Conservation (phyloP, 2,329 filamentous ascomycete species). For the Hypomyces perniciosus region DNA sequence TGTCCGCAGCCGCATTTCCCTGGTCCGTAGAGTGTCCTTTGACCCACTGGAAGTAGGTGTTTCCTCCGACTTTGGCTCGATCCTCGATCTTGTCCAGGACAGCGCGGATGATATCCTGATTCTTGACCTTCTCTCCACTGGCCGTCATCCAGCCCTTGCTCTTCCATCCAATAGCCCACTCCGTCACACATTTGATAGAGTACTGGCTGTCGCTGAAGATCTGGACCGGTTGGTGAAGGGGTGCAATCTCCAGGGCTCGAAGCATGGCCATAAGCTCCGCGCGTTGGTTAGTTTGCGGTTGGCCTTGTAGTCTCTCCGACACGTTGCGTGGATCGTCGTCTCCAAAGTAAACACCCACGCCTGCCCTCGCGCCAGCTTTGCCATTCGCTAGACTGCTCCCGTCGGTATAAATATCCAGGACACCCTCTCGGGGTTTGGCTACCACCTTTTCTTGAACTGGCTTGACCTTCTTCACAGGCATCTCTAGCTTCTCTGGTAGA, state of each 20-base stretch:
- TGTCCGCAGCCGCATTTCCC: constrained; percentile 78
- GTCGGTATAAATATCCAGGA: constrained; percentile 52
- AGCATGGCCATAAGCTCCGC: constrained; percentile 89
- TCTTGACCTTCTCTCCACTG: constrained; percentile 67
- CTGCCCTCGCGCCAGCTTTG: constrained; percentile 46
- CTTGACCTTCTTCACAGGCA: constrained; percentile 20
- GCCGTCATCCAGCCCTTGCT: constrained; percentile 72
- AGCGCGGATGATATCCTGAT: constrained; percentile 73
- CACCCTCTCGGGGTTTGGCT: constrained; percentile 13
- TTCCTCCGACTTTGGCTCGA: constrained; percentile 51
- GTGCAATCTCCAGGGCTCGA: constrained; percentile 72
- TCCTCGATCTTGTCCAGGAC: constrained; percentile 67
- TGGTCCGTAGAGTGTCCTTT: constrained; percentile 71
- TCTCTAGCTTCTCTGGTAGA: constrained; percentile 5
- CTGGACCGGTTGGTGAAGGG: constrained; percentile 59
- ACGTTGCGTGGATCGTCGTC: constrained; percentile 54
- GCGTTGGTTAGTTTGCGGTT: constrained; percentile 84
- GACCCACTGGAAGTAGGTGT: constrained; percentile 77
- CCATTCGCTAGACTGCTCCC: constrained; percentile 58
- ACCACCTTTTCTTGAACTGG: constrained; percentile 18
- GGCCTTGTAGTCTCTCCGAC: constrained; percentile 68
- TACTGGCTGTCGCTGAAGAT: constrained; percentile 91
- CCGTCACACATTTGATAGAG: constrained; percentile 79
- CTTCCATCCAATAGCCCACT: constrained; percentile 76
- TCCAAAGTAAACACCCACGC: constrained; percentile 61